Evolutionary conservation across 2,329 filamentous ascomycete species (phyloP).

Genomic region (Pseudocercospora macadamiae): DNA sequence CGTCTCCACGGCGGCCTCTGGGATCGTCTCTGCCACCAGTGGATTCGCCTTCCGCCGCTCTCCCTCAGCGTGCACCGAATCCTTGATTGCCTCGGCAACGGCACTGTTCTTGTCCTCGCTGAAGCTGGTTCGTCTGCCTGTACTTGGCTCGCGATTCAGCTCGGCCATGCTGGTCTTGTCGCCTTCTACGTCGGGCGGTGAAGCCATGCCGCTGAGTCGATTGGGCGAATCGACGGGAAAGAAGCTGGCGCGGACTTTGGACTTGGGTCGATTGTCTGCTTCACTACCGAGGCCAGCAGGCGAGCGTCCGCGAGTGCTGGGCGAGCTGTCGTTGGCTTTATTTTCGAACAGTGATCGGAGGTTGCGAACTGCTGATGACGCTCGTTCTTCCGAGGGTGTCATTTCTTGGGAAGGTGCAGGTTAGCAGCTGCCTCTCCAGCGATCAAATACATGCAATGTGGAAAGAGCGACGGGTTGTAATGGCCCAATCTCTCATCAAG

Average conservation of each 20-base stretch:
- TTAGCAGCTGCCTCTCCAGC: constrained; percentile 19
- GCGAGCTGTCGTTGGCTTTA: constrained; percentile 38
- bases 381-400: constrained; percentile 42
- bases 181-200: constrained; percentile 17
- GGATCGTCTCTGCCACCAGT: constrained; percentile 43
- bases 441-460: too few species aligned
- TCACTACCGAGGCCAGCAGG: constrained; percentile 40
- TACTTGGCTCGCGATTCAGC: constrained; percentile 29
- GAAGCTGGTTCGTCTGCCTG: constrained; percentile 43
- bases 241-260: constrained; percentile 53
- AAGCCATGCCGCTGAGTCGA: constrained; percentile 24
- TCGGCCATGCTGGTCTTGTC: constrained; percentile 17
- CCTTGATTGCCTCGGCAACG: constrained; percentile 42
- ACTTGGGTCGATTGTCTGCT: constrained; percentile 41
- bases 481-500: not conserved
- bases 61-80: constrained; percentile 45
- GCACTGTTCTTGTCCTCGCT: constrained; percentile 42
- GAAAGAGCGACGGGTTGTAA: too few species aligned
- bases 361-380: constrained; percentile 50
- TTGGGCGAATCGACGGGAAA: constrained; percentile 46
- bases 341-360: constrained; percentile 55
- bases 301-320: constrained; percentile 46
- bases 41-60: constrained; percentile 42
- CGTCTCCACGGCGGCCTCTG: constrained; percentile 47
- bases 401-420: constrained; percentile 44